Conservation (phyloP, 108 stramenopile genomes). For the Skeletonema menzelii region DNA sequence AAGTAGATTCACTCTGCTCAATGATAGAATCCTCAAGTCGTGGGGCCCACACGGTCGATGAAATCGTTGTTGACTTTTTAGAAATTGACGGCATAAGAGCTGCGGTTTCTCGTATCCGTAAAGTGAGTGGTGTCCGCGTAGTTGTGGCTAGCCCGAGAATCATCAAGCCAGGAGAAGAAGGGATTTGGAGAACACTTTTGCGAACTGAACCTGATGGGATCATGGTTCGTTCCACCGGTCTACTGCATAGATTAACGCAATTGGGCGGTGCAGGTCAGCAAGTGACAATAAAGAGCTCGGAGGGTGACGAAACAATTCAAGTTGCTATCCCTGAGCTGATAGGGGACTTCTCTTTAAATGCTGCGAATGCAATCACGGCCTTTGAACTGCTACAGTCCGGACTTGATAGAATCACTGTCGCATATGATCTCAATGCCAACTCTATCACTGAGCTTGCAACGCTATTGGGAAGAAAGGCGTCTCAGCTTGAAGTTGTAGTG, state of each 20-base stretch:
- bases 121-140: constrained; percentile 27
- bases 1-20: constrained; percentile 58
- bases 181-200: constrained; percentile 65
- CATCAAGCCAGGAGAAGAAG: constrained; percentile 72
- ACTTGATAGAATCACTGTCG: constrained; percentile 54
- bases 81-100: constrained; percentile 71
- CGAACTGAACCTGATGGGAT: constrained; percentile 62
- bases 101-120: constrained; percentile 53
- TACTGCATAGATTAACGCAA: constrained; percentile 53
- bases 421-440: constrained; percentile 66
- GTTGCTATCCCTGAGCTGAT: constrained; percentile 65
- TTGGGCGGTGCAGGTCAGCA: constrained; percentile 48
- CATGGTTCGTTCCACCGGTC: constrained; percentile 65
- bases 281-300: constrained; percentile 19
- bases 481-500: constrained; percentile 62
- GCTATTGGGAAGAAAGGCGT: constrained; percentile 25
- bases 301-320: constrained; percentile 27
- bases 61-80: constrained; percentile 78
- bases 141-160: constrained; percentile 75
- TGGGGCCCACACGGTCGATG: constrained; percentile 25
- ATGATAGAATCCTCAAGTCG: constrained; percentile 42
- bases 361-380: constrained; percentile 67
- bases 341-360: constrained; percentile 79
- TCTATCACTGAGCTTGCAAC: constrained; percentile 61
- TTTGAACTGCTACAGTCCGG: constrained; percentile 58